Base-by-base conservation (phyloP, 192 early-diverging fungal species). In the Phlyctochytrium bullatum region DNA sequence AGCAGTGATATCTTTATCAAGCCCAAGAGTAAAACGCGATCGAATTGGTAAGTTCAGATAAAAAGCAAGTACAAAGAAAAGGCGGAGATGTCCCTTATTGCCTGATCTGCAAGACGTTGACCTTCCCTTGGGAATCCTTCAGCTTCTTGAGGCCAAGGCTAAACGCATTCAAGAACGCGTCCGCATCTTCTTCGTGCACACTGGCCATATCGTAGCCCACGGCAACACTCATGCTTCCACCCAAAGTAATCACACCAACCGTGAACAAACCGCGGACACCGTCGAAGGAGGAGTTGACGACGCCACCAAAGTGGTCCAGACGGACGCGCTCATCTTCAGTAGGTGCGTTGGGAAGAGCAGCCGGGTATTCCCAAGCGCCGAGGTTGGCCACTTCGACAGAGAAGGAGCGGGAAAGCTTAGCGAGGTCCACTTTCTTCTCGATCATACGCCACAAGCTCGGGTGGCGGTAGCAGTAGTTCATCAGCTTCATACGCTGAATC, bases 301-400 rank as follows among this genome's bases (percentile, higher is more conserved):
- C 53, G 17, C 81, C 81, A 27, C 56, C 71, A 65, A 83, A 80
- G 29, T 74, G 50, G n/a, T 51, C 57, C 59, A 75, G 40, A 12
- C 66, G 33, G 29, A 57, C 51, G 10, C 71, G 24, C 52, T 36
- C n/a, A 24, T 65, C 77, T 31, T 52, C 36, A 4, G 36, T 24
- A 10, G 72, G 61, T 17, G 67, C 77, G 32, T 68, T 50, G 10
- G 69, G 53, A 20, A 72, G 54, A 2, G 77, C 74, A 34, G 36
- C 20, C 20, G 80, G 80, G 47, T 69, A 54, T 2, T 79, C 68
- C 81, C 81, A 83, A 1, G 81, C 75, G 33, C 81, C 81, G n/a
- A 83, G 40, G 51, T 83, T 83, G 14, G 81, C 81, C 17, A 83
- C 62, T 61, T 83, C 81, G 2, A 83, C 73, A 36, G 65, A 52